Base-by-base conservation (phyloP, 305 asterid genomes). In the Fraxinus floribunda region DNA sequence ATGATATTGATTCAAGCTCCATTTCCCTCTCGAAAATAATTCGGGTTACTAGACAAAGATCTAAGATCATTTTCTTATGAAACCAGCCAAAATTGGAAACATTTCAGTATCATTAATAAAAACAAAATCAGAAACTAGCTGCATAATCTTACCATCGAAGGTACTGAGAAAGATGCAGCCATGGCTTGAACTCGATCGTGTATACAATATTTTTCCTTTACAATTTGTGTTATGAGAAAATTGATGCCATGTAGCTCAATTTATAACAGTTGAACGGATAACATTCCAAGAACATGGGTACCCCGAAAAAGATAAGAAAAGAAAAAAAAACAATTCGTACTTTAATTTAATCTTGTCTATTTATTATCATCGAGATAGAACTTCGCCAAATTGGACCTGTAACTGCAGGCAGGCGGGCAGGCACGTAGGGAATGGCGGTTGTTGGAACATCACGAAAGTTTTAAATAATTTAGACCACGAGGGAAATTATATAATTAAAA, bases 151-250 rank as follows among this genome's bases (percentile, higher is more conserved):
- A 92, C 98, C 98, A 94, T 93, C 62, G 97, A 93, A 87, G 97
- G 98, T n/a, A 85, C 94, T 44, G 97, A 90, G 91, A 91, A 92
- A 26, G 97, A 90, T 89, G 96, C 89, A 90, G 95, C 91, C 98
- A 94, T 94, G 94, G 90, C 64, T 73, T 89, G 91, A 91, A 91
- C 91, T 89, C 86, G 10, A 38, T 35, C 18, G 35, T 6, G 46
- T 55, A 78, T 36, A 49, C 44, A 30, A 75, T 52, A n/a, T 8
- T 66, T 5, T 46, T n/a, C 18, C 72, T 85, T 71, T 89, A 80
- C 86, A 90, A 83, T 57, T 44, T 78, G 5, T 39, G 52, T 30
- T 57, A 10, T 30, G 32, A 76, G 81, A 80, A 5, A 16, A 1
- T 52, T 52, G 62, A 52, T 52, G 62, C 26, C 34, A 75, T 32